phyloP scores from a whole-genome alignment of 1,139 yeast species.

The Keqinozyma sinolaborantium region DNA sequence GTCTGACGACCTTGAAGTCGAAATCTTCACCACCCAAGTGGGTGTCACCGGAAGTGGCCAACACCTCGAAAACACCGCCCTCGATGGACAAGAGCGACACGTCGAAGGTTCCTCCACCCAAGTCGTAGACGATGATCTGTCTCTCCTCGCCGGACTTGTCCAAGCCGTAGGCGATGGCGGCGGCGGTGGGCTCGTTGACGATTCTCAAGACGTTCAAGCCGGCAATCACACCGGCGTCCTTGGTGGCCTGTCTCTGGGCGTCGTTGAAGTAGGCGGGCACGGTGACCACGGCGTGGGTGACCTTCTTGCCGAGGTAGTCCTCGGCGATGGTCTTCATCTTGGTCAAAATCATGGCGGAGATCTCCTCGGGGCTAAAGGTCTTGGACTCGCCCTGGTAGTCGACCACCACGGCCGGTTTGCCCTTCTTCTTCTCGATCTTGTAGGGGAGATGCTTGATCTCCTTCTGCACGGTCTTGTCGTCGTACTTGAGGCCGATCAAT shows the following conservation, averaged over 20 bases:
- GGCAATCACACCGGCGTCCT: slow-evolving; percentile 96
- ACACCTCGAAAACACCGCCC: slow-evolving; percentile 52
- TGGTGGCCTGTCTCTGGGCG: slow-evolving; percentile 98
- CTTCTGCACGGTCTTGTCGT: slow-evolving; percentile 73
- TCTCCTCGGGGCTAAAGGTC: slow-evolving; percentile 83
- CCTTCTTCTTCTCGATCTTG: slow-evolving; percentile 60
- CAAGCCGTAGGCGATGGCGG: slow-evolving; percentile 96
- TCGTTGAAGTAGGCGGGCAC: slow-evolving; percentile 98
- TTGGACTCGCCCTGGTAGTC: slow-evolving; percentile 65
- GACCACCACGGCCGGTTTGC: slow-evolving; percentile 80
- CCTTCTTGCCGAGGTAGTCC: slow-evolving; percentile 84
- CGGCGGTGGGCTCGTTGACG: slow-evolving; percentile 98
- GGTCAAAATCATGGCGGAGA: slow-evolving; percentile 86
- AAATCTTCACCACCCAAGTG: slow-evolving; percentile 88
- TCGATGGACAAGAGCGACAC: slow-evolving; percentile 48
- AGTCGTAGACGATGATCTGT: slow-evolving; percentile 49
- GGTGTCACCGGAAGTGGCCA: slow-evolving; percentile 54
- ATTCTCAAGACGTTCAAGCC: slow-evolving; percentile 93
- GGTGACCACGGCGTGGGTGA: slow-evolving; percentile 92
- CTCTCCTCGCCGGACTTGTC: slow-evolving; percentile 65
- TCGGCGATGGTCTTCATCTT: slow-evolving; percentile 94
- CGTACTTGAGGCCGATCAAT: slow-evolving; percentile 75
- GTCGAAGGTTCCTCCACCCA: slow-evolving; percentile 57
- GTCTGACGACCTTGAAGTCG: slow-evolving; percentile 84
- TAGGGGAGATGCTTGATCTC: slow-evolving; percentile 84